Evolutionary conservation across 73 alveolate species (phyloP).

Genomic region (Uronychia binucleata): DNA sequence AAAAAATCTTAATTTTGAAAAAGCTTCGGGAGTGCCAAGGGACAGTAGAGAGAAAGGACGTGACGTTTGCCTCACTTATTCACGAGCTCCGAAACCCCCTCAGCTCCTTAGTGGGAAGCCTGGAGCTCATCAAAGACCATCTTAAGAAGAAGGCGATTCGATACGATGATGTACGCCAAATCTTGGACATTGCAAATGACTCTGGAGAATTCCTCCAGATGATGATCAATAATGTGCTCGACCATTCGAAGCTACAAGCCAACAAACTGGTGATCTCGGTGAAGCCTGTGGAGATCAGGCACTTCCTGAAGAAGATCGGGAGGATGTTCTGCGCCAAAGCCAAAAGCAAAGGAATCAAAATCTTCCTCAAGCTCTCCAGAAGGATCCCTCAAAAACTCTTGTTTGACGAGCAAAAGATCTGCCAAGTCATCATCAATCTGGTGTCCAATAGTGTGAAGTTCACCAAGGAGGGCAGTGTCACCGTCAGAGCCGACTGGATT

Average conservation of each 20-base stretch:
- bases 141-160: not conserved
- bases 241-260: not conserved
- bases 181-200: not conserved
- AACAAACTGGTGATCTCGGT: not conserved
- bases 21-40: too few relatives aligned
- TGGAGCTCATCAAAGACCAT: not conserved
- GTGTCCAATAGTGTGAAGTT: not conserved
- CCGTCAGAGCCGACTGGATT: not conserved
- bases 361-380: not conserved
- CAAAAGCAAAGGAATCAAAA: not conserved
- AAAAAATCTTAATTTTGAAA: too few relatives aligned
- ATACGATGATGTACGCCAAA: not conserved
- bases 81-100: not conserved
- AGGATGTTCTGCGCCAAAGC: not conserved
- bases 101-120: not conserved
- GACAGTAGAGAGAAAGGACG: not conserved
- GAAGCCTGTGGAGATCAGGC: not conserved
- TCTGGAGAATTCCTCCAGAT: not conserved
- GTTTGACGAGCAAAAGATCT: not conserved
- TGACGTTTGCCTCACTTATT: not conserved
- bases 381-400: not conserved
- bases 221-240: not conserved
- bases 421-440: not conserved
- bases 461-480: not conserved
- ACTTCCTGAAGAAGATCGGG: not conserved